Evolutionary conservation across 257 asterid species (phyloP), one percentile per base, ranked within the genome.

Genomic region (Scutellaria baicalensis): DNA sequence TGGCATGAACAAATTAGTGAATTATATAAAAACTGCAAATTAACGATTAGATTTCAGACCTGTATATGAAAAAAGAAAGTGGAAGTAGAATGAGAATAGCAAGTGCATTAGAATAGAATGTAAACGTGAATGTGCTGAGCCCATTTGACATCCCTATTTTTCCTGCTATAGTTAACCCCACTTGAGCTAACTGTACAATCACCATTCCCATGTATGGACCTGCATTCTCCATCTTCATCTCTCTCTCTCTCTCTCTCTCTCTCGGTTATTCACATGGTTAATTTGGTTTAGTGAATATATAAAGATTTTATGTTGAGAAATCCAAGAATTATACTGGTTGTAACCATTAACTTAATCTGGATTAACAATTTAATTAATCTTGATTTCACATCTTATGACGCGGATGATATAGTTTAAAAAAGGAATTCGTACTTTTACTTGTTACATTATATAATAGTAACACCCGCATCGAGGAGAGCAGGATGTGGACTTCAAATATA

Each of bases 131-230:
- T 52, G 85, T 57, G 11, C 84, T 77, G 92, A 89, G 75, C 36
- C 96, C 95, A 68, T 64, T 78, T 0, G 85, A 47, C 65, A 87
- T 82, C 4, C 89, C 95, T 66, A 36, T 56, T 77, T 87, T 85
- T 66, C 75, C 78, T 57, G 76, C 84, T 55, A 87, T 17, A 77
- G 73, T 67, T 9, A 72, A 52, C 4, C 86, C 90, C 67, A 85
- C 90, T 73, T 84, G 96, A 17, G 96, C 89, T 23, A 84, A 71
- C 63, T 85, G 85, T 23, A 76, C 82, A 59, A 76, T 67, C 75
- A 82, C 81, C 94, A 89, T 83, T 4, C 73, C 92, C 70, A 79
- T 68, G 64, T 76, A 85, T 9, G 90, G 91, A 64, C 75, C 42
- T 45, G 70, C 82, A n/a, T 20, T 72, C 71, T 75, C 71, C 72